Base-by-base conservation (phyloP, 495 filamentous ascomycete genomes). In the Penicillium cosmopolitanum region DNA sequence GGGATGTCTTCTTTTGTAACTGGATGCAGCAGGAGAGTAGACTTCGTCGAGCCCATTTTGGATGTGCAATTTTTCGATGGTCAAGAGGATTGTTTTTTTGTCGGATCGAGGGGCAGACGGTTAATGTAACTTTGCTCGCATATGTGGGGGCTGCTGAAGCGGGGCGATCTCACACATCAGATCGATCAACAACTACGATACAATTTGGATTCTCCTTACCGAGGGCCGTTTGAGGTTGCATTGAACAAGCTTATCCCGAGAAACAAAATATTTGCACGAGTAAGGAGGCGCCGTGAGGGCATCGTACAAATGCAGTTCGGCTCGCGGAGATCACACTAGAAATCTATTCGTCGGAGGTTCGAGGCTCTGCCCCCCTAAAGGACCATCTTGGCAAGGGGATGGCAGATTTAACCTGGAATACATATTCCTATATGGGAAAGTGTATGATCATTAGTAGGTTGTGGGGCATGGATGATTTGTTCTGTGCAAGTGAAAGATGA, bases 1-100 rank as follows among this genome's bases (percentile, higher is more conserved):
- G 60, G 60, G 34, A 66, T 16, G 34, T 74, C 69, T 28, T 74
- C 67, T 23, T 65, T 0, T 0, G 71, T 70, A 1, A 51, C 64
- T 15, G 35, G 50, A 23, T 70, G 57, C 10, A 73, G 46, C 7
- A 38, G 16, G 7, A 72, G 48, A 47, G 3, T 13, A 2, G 35
- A 31, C 15, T 38, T 18, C 25, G 51, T 3, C 9, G 46, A 48
- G 10, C 46, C 46, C 46, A 48, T 48, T 28, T 48, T 48, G 7
- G 12, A 0, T 12, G 23, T 25, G 23, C 23, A 28, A 28, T 38
- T 15, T 1, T 12, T 13, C 36, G 11, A 38, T 8, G 28, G 8
- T 8, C 2, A 38, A 23, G 19, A 23, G 21, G 3, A 25, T 9
- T 48, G 36, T 13, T 13, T 38, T 25, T 25, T 48, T 28, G 1